Conservation (phyloP, 176 grass and related monocot genomes). For the Carex scoparia region DNA sequence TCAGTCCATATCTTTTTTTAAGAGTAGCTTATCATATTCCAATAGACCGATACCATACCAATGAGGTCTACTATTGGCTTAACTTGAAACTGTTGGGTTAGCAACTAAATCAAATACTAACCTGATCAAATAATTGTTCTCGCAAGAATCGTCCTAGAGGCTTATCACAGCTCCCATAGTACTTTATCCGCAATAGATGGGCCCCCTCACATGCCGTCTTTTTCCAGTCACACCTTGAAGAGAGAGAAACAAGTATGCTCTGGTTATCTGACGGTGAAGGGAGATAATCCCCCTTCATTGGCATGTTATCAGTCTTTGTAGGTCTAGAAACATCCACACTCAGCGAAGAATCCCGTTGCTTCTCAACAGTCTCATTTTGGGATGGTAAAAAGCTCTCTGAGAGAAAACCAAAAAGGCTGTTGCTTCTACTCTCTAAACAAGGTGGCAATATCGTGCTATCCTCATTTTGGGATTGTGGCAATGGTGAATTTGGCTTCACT, state of each 20-base stretch:
- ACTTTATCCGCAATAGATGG: slow-evolving; percentile 92
- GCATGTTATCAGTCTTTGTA: slow-evolving; percentile 26
- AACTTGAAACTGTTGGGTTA: not conserved
- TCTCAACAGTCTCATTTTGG: slow-evolving; percentile 11
- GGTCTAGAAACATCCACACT: slow-evolving; percentile 15
- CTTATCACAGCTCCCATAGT: slow-evolving; percentile 88
- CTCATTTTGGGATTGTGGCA: not conserved
- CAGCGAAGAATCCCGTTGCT: not conserved
- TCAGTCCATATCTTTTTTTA: not conserved
- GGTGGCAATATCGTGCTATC: not conserved
- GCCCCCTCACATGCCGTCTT: slow-evolving; percentile 72
- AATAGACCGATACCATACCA: not conserved
- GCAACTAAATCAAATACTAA: slow-evolving; percentile 31
- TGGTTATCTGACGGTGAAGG: slow-evolving; percentile 88
- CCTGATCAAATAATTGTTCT: slow-evolving; percentile 95
- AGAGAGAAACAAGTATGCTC: slow-evolving; percentile 98
- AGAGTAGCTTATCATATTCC: not conserved
- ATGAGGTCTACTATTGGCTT: not conserved
- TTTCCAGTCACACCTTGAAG: slow-evolving; percentile 81
- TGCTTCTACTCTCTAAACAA: slow-evolving; percentile 14
- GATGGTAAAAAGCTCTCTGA: slow-evolving; percentile 24
- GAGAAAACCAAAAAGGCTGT: slow-evolving; percentile 19
- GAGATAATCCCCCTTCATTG: slow-evolving; percentile 55
- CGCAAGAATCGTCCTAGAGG: slow-evolving; percentile 87
- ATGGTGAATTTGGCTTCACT: slow-evolving; percentile 15